Evolutionary conservation across 208 protist species (phyloP).

Genomic region (Crithidia fasciculata): DNA sequence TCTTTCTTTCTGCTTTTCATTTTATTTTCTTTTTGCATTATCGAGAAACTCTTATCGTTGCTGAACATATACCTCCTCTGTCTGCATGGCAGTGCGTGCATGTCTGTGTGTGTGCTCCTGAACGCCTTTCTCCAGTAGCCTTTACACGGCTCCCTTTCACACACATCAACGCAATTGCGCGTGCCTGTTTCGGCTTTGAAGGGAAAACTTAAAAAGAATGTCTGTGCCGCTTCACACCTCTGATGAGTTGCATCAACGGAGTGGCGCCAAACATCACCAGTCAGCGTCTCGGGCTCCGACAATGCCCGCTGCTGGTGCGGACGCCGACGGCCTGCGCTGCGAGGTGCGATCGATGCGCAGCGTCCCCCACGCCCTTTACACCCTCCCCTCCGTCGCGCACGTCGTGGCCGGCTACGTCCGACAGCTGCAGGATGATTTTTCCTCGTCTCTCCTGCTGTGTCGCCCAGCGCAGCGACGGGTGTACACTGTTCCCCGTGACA

Average conservation of each 20-base stretch:
- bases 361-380: slow-evolving; percentile 50
- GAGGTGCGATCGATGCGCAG: slow-evolving; percentile 62
- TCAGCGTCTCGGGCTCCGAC: neutral
- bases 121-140: no score
- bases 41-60: no score
- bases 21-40: no score
- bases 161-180: neutral
- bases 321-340: slow-evolving; percentile 50
- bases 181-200: neutral
- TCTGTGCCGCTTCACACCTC: slow-evolving; percentile 10
- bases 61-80: no score
- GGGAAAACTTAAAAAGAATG: neutral
- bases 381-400: slow-evolving; percentile 28
- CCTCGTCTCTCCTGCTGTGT: slow-evolving; percentile 51
- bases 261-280: neutral
- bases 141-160: no score
- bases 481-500: neutral
- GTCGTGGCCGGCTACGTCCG: slow-evolving; percentile 48
- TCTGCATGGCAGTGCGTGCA: neutral
- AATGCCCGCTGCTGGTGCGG: neutral
- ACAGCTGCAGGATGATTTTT: slow-evolving; percentile 56
- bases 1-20: no score
- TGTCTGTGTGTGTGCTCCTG: neutral
- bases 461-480: neutral
- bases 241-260: neutral